phyloP scores from a whole-genome alignment of 2,329 filamentous ascomycete genomes.

The Coniochaeta sp. region DNA sequence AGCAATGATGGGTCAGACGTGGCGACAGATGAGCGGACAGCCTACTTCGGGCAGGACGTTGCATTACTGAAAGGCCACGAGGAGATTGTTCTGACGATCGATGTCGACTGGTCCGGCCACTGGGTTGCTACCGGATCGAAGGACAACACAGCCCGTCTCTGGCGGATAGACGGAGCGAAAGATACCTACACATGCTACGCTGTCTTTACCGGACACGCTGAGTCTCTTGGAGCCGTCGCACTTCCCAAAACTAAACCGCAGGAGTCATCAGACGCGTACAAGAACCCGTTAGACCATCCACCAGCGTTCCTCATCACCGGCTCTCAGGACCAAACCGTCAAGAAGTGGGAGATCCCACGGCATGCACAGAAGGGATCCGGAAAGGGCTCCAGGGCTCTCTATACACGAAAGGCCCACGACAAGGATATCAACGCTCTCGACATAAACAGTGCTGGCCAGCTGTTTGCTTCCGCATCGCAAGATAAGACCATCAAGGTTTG shows the following conservation, averaged over 20 bases:
- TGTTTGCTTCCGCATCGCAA: conserved; percentile 95
- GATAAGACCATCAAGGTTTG: conserved; percentile 97
- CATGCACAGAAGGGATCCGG: conserved; percentile 38
- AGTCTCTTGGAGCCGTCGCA: conserved; percentile 85
- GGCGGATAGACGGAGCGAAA: conserved; percentile 73
- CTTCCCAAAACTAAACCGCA: conserved; percentile 66
- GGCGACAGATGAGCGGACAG: conserved; percentile 20
- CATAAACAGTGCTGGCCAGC: conserved; percentile 62
- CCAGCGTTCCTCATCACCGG: conserved; percentile 84
- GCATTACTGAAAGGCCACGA: conserved; percentile 82
- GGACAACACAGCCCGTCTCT: conserved; percentile 88
- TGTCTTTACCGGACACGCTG: conserved; percentile 80
- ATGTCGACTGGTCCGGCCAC: conserved; percentile 93
- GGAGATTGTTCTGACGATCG: conserved; percentile 91
- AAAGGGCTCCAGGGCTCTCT: conserved; percentile 59
- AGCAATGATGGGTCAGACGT: conserved; percentile 28
- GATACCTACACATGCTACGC: conserved; percentile 51
- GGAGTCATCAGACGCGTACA: conserved; percentile 61
- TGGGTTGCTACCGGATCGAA: conserved; percentile 97
- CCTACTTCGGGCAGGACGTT: conserved; percentile 85
- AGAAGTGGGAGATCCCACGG: conserved; percentile 79
- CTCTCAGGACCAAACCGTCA: conserved; percentile 91
- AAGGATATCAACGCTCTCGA: conserved; percentile 98
- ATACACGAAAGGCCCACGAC: conserved; percentile 92
- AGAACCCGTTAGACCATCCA: conserved; percentile 69